These are phyloP conservation scores for Orobanche coerulescens DNA, from an alignment of 257 asterid species.

Conservation along the genomic window DNA sequence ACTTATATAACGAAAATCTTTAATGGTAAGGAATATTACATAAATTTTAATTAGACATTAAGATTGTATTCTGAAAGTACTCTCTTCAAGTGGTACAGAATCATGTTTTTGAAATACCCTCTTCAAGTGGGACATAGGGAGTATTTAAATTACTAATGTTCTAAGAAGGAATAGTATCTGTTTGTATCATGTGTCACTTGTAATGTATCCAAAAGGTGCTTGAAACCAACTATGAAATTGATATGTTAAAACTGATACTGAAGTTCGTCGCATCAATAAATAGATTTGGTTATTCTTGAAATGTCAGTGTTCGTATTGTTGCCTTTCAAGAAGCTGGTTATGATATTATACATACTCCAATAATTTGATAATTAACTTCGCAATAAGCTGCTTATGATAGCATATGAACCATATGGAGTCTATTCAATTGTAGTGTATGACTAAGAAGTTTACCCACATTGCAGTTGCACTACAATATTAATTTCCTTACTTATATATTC, in stretches of 20 bases:
- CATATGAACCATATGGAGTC: background rate
- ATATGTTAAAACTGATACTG: background rate
- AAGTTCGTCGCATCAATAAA: background rate
- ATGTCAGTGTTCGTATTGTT: constrained; percentile 2
- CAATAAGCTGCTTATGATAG: background rate
- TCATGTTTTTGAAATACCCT: too few relatives aligned
- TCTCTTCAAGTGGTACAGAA: too few relatives aligned
- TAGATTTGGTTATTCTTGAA: background rate
- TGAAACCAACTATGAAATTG: background rate
- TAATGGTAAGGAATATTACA: too few relatives aligned
- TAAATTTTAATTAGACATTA: too few relatives aligned
- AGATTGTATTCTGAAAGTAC: too few relatives aligned
- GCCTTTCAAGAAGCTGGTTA: background rate
- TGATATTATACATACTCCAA: background rate
- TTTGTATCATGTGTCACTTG: background rate
- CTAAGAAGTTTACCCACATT: background rate
- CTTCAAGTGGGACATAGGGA: too few relatives aligned
- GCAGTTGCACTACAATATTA: constrained; percentile 3
- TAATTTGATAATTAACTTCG: background rate
- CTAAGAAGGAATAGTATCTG: background rate
- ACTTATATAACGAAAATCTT: too few relatives aligned
- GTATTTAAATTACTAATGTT: background rate
- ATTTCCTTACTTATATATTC: background rate
- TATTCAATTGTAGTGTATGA: background rate
- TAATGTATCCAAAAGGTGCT: constrained; percentile 6